A percentile compares a stretch with the other conserved stretches of the same genome.
These are phyloP conservation scores for Leptographium flavum DNA, from an alignment of 2,329 filamentous ascomycete species.

Conservation along the genomic window DNA sequence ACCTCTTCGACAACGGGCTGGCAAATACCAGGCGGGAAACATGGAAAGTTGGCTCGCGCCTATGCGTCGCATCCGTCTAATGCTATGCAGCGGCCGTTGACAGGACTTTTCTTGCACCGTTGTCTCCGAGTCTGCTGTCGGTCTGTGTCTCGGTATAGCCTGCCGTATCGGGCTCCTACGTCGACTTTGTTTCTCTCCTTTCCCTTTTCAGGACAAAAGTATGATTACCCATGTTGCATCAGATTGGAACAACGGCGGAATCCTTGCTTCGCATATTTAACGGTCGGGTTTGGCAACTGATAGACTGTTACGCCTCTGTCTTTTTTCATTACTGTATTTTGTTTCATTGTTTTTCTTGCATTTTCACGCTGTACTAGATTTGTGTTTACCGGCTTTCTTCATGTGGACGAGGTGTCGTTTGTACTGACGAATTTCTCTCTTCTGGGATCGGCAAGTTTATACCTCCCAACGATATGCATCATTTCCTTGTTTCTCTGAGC, in stretches of 20 bases:
- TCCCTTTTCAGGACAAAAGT: constrained; percentile 12
- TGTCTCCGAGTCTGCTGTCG: constrained; percentile 2
- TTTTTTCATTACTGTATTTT: not conserved
- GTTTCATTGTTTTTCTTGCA: not conserved
- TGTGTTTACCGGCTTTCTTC: not conserved
- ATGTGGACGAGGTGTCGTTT: not conserved
- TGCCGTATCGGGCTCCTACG: not conserved
- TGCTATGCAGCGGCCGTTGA: no score
- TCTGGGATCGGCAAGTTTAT: not conserved
- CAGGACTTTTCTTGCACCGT: not conserved
- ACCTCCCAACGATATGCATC: not conserved
- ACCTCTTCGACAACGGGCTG: no score
- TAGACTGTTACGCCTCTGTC: constrained; percentile 16
- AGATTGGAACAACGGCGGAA: constrained; percentile 21
- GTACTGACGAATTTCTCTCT: not conserved
- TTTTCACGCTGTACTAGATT: not conserved
- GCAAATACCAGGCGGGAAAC: no score
- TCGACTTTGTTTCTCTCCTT: not conserved
- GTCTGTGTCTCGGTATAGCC: constrained; percentile 1
- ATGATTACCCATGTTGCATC: constrained; percentile 21
- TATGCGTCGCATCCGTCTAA: no score
- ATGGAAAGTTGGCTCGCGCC: no score
- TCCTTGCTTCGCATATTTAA: constrained; percentile 22
- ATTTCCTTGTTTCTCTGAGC: not conserved
- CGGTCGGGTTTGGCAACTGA: constrained; percentile 17